phyloP scores from a whole-genome alignment of 2,329 filamentous ascomycete genomes.

The Beauveria asiatica region DNA sequence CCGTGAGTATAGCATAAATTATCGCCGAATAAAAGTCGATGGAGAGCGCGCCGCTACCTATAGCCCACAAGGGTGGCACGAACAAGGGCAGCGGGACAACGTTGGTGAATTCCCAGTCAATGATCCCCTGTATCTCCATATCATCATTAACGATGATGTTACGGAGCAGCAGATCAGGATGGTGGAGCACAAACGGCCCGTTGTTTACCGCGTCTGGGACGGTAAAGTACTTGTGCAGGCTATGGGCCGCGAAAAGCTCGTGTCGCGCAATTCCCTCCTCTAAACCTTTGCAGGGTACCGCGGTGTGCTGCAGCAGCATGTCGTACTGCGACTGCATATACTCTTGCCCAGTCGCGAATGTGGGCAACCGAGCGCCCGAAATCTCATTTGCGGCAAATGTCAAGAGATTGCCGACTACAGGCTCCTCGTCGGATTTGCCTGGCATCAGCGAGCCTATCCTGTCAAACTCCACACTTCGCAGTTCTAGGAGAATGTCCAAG shows the following conservation, averaged over 20 bases:
- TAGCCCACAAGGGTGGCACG: constrained; percentile 9
- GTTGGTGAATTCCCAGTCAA: constrained; percentile 21
- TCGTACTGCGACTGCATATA: constrained; percentile 13
- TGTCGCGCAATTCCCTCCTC: constrained; percentile 3
- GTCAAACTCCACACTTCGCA: constrained; percentile 17
- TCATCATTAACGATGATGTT: constrained; percentile 21
- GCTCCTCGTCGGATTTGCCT: constrained; percentile 9
- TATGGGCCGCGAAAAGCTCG: constrained; percentile 15
- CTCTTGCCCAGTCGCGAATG: constrained; percentile 9
- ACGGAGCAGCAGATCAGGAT: constrained; percentile 16
- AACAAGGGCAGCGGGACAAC: not conserved
- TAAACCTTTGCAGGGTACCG: not conserved
- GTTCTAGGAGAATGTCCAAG: constrained; percentile 19
- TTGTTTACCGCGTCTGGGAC: constrained; percentile 11
- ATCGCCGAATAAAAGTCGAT: no score
- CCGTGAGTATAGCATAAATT: no score
- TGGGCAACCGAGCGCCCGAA: constrained; percentile 12
- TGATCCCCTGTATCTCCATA: constrained; percentile 17
- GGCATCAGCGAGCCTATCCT: constrained; percentile 19
- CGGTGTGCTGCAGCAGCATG: not conserved
- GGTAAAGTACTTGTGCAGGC: constrained; percentile 13
- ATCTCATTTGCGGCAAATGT: constrained; percentile 16
- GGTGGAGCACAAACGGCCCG: constrained; percentile 17
- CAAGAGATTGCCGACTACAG: not conserved
- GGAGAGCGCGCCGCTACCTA: not conserved